These are phyloP conservation scores for Canna indica DNA, from an alignment of 176 grass and related monocot species.

Conservation along the genomic window DNA sequence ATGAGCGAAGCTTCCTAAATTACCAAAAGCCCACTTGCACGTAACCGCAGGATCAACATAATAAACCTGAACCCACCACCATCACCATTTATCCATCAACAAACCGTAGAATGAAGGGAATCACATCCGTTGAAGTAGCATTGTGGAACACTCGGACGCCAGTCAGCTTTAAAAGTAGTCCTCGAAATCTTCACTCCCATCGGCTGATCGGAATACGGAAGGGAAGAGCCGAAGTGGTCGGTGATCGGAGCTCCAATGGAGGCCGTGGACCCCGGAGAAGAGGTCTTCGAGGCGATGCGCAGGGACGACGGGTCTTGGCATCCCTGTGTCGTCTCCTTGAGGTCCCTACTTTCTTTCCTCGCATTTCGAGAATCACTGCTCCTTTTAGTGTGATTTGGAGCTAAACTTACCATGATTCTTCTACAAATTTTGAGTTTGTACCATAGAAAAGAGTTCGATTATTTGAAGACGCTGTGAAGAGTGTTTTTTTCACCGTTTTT, in stretches of 20 bases:
- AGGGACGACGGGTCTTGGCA: conserved; percentile 35
- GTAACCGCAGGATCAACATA: too few relatives aligned
- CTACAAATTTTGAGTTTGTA: not conserved
- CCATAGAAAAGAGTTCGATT: not conserved
- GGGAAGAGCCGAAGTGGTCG: not conserved
- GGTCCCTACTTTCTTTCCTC: conserved; percentile 9
- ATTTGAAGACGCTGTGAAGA: not conserved
- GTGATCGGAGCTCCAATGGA: not conserved
- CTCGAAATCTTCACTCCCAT: not conserved
- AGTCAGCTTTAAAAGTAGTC: too few relatives aligned
- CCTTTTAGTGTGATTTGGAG: not conserved
- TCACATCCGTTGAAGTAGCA: too few relatives aligned
- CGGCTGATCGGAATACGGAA: not conserved
- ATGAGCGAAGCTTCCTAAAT: too few relatives aligned
- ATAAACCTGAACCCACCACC: too few relatives aligned
- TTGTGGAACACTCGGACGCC: too few relatives aligned
- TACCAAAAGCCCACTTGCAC: too few relatives aligned
- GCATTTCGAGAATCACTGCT: not conserved
- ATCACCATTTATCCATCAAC: too few relatives aligned
- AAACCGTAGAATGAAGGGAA: too few relatives aligned
- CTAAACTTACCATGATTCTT: not conserved
- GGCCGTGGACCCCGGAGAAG: not conserved
- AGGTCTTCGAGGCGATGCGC: conserved; percentile 22
- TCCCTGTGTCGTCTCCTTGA: conserved; percentile 29
- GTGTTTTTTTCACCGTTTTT: too few relatives aligned